Conservation (phyloP, 768 basidiomycete species). For the Filobasidium wieringae region DNA sequence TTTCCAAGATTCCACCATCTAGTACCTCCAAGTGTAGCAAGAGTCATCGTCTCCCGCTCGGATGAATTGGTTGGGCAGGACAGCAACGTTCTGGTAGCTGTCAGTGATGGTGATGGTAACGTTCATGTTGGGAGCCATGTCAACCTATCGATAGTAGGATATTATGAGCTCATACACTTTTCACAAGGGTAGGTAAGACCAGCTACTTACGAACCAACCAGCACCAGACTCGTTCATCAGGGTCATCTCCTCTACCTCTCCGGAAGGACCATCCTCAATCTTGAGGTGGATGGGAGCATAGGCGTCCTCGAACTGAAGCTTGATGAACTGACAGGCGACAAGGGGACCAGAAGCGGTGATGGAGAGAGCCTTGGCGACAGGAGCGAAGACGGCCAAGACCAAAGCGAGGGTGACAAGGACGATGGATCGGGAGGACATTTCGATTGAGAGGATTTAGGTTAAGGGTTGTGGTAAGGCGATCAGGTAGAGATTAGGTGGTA, state of each 20-base stretch:
- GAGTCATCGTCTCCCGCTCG: background rate
- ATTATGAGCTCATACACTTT: too few relatives aligned
- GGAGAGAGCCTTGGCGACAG: background rate
- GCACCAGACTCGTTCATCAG: background rate
- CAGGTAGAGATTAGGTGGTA: too few relatives aligned
- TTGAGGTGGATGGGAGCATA: background rate
- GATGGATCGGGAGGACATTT: background rate
- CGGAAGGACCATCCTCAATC: background rate
- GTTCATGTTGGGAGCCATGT: background rate
- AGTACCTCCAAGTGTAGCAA: background rate
- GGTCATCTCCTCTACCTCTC: background rate
- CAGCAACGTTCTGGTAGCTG: background rate
- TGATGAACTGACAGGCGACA: background rate
- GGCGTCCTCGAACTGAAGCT: background rate
- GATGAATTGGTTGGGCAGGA: background rate
- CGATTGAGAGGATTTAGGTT: background rate
- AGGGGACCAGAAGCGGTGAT: background rate
- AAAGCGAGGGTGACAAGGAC: background rate
- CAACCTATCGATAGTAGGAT: background rate
- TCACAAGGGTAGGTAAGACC: too few relatives aligned
- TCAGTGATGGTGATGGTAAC: background rate
- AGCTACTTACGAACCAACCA: background rate
- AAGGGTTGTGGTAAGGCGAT: background rate
- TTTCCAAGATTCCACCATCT: too few relatives aligned
- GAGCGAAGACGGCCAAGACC: background rate